A percentile compares a stretch with the other conserved stretches of the same genome.
phyloP scores from a whole-genome alignment of 768 basidiomycete species.

The Tubosaeta brunneosetosa region DNA sequence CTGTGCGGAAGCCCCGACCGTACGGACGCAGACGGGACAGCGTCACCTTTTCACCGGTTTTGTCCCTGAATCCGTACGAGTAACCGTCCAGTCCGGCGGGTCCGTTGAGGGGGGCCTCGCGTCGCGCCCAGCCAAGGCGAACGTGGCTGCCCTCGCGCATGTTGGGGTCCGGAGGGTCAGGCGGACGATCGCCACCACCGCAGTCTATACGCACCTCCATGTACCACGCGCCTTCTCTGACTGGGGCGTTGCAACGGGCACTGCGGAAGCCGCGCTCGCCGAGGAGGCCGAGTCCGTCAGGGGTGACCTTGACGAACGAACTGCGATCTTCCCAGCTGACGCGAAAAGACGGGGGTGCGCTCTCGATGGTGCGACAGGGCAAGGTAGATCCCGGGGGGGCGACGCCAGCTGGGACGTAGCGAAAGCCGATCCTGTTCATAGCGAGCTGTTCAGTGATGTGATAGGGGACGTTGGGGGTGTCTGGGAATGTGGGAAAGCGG shows the following conservation, averaged over 20 bases:
- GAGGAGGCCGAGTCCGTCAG: constrained; percentile 68
- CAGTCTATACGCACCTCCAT: constrained; percentile 81
- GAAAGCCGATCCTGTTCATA: constrained; percentile 72
- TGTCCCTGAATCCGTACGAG: constrained; percentile 88
- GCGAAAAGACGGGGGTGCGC: constrained; percentile 61
- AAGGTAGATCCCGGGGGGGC: constrained; percentile 50
- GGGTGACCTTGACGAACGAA: constrained; percentile 70
- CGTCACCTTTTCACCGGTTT: constrained; percentile 85
- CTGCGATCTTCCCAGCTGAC: constrained; percentile 92
- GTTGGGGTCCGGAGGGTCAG: constrained; percentile 39
- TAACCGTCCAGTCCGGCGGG: constrained; percentile 94
- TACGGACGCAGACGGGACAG: constrained; percentile 79
- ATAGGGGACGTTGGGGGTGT: constrained; percentile 49
- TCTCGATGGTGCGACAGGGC: constrained; percentile 79
- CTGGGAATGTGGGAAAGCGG: constrained; percentile 66
- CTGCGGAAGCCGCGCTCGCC: constrained; percentile 90
- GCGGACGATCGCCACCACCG: constrained; percentile 58
- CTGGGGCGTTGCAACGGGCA: constrained; percentile 83
- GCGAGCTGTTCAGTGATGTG: constrained; percentile 67
- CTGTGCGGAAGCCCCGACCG: constrained; percentile 66
- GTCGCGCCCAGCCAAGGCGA: constrained; percentile 84
- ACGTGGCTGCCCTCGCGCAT: constrained; percentile 73
- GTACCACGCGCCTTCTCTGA: constrained; percentile 91
- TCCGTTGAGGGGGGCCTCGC: constrained; percentile 90
- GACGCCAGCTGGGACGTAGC: constrained; percentile 78